A percentile compares a stretch with the other conserved stretches of the same genome.
Conservation (phyloP, 208 protist genomes). For the Herpetomonas tarakana region DNA sequence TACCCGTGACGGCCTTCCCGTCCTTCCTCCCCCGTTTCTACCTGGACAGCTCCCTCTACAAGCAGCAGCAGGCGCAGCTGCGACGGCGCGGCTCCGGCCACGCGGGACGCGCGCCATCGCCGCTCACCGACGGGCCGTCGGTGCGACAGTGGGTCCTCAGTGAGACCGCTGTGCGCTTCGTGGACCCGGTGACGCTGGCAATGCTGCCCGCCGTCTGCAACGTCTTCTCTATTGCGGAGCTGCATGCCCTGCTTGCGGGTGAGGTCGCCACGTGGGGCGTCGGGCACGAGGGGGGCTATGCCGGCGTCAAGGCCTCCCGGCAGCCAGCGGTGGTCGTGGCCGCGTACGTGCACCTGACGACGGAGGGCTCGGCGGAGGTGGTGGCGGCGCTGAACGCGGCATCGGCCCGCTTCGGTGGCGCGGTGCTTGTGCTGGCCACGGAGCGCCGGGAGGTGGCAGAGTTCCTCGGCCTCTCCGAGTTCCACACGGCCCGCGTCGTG, state of each 20-base stretch:
- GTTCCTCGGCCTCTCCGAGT: conserved; percentile 11
- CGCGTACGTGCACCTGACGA: conserved; percentile 25
- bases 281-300: not conserved
- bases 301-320: not conserved
- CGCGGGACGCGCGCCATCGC: not conserved
- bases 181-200: conserved; percentile 33
- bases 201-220: conserved; percentile 25
- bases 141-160: conserved; percentile 36
- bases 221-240: conserved; percentile 17
- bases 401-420: conserved; percentile 23
- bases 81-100: not conserved
- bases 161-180: conserved; percentile 27
- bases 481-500: conserved; percentile 13
- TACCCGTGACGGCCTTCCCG: conserved; percentile 1
- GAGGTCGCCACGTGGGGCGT: not conserved
- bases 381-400: conserved; percentile 26
- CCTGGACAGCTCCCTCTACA: not conserved
- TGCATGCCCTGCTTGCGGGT: conserved; percentile 7
- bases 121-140: conserved; percentile 2
- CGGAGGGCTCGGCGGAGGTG: conserved; percentile 26
- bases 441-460: conserved; percentile 29
- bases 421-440: conserved; percentile 26
- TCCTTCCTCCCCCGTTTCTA: conserved; percentile 3
- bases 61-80: not conserved
- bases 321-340: conserved; percentile 18